Percentiles rank a stretch among this genome's conserved stretches.
Conservation (phyloP, 106 monocot species). For the Acorus calamus region DNA sequence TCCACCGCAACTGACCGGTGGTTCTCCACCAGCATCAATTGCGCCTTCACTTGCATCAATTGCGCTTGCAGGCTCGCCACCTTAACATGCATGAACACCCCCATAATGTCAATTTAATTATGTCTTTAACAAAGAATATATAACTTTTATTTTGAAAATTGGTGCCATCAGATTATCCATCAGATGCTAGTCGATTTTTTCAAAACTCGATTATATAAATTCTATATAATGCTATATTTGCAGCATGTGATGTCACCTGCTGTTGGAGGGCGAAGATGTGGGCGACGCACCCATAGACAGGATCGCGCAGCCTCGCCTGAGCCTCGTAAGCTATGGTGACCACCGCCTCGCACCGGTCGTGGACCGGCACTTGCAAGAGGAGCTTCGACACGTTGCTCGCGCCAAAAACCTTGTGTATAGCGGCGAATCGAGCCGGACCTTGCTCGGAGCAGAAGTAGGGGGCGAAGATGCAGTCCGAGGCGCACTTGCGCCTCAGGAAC, state of each 20-base stretch:
- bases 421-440: conserved; percentile 38
- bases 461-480: conserved; percentile 40
- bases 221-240: not conserved
- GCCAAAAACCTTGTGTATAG: conserved; percentile 66
- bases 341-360: conserved; percentile 49
- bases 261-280: conserved; percentile 70
- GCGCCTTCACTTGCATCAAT: conserved; percentile 16
- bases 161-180: no score
- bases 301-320: conserved; percentile 47
- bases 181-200: not conserved
- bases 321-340: conserved; percentile 65
- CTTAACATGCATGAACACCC: not conserved
- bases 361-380: conserved; percentile 23
- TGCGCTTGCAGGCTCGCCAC: conserved; percentile 19
- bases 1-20: not conserved
- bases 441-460: conserved; percentile 54
- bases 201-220: not conserved
- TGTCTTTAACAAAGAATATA: not conserved
- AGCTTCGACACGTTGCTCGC: conserved; percentile 73
- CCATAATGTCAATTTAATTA: not conserved
- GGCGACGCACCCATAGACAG: conserved; percentile 56
- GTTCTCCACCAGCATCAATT: not conserved
- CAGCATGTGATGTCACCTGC: conserved; percentile 21
- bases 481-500: conserved; percentile 66
- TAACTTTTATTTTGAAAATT: not conserved